Percentiles rank a stretch among this genome's conserved stretches.
These are phyloP conservation scores for Purpureocillium takamizusanense DNA, from an alignment of 2,329 filamentous ascomycete genomes.

Conservation along the genomic window DNA sequence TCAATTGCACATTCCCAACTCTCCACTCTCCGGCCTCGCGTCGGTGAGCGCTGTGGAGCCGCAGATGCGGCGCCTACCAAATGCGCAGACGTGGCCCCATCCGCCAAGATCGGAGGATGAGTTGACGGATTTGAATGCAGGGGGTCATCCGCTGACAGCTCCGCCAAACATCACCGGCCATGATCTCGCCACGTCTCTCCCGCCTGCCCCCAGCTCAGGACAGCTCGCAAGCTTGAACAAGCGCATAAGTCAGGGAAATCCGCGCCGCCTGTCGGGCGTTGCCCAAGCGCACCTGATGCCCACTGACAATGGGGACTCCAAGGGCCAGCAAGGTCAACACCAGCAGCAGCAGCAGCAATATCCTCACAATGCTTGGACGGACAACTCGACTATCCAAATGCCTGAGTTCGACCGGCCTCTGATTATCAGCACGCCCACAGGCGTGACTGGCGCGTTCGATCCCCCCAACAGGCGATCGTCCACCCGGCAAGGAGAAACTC, in stretches of 20 bases:
- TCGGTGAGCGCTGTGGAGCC: constrained; percentile 8
- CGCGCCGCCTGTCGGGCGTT: constrained; percentile 33
- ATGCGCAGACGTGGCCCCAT: constrained; percentile 38
- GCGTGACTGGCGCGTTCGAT: constrained; percentile 45
- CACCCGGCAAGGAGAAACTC: constrained; percentile 28
- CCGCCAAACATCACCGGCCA: constrained; percentile 21
- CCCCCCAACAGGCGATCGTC: constrained; percentile 24
- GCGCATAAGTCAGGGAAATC: constrained; percentile 25
- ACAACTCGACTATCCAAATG: constrained; percentile 6
- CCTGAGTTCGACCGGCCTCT: constrained; percentile 39
- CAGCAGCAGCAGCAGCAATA: neutral
- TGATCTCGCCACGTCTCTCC: constrained; percentile 24
- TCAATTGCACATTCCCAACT: constrained; percentile 19
- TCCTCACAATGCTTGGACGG: neutral
- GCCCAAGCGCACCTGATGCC: constrained; percentile 16
- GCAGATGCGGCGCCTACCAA: constrained; percentile 20
- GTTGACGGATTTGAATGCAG: constrained; percentile 10
- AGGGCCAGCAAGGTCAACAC: neutral
- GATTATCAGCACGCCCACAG: constrained; percentile 52
- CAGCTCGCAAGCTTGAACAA: constrained; percentile 28
- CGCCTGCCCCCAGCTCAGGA: constrained; percentile 27
- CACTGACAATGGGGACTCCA: neutral
- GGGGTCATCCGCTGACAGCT: constrained; percentile 32
- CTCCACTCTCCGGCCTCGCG: constrained; percentile 3
- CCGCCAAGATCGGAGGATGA: constrained; percentile 15